Evolutionary conservation across 2,329 filamentous ascomycete species (phyloP), one percentile per base, ranked within the genome.

Genomic region (Thelonectria olida): DNA sequence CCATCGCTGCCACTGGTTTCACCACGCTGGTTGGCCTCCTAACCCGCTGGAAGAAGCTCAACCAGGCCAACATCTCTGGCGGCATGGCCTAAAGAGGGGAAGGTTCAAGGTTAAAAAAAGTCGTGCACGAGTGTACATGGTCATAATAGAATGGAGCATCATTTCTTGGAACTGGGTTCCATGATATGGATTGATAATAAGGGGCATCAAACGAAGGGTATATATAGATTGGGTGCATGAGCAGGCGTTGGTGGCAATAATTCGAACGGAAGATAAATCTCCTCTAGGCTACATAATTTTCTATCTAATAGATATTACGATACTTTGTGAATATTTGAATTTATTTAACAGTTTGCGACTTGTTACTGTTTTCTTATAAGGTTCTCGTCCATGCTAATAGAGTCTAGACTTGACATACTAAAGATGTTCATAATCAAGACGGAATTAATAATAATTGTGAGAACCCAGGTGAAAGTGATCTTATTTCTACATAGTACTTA

Each of bases 1-100:
- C 82, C 13, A 79, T 83, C 19, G 72, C 88, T 5, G 82, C 81
- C 27, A 80, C 76, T 2, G 80, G 80, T 3, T 53, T 82, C 23
- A 74, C 80, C 0, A 73, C 78, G 5, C 31, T 80, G 4, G 56
- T 80, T 17, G 71, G 71, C 15, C 58, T 79, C 5, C 70, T 62
- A 23, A 76, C 75, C 8, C 72, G 72, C 23, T 82, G 81, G 81
- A 72, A 69, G 62, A 79, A 74, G 67, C 74, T 79, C 48, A 72
- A 76, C 52, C 72, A 67, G 45, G 70, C 72, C 34, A 68, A 70
- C 23, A 58, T 71, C 23, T 64, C 64, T 44, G 73, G 70, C 13
- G 75, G 71, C 34, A 74, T 72, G 58, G 75, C 75, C 48, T 77
- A 72, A 63, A n/a, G 3, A 9, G 10, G 2, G 27, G 31, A 27